Percentiles rank a stretch among this genome's conserved stretches.
These are phyloP conservation scores for Camelina hispida DNA, from an alignment of 345 rosid genomes.

Conservation along the genomic window DNA sequence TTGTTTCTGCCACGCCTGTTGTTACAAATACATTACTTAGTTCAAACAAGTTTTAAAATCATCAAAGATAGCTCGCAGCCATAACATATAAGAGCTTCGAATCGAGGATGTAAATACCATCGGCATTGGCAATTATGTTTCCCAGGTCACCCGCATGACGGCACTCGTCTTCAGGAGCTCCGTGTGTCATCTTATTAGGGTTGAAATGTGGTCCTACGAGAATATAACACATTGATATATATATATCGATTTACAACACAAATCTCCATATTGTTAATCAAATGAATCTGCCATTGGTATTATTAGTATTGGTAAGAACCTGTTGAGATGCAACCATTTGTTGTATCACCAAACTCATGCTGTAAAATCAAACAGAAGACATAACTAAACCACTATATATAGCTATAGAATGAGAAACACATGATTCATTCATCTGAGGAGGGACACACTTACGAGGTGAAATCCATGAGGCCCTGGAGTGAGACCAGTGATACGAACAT, in stretches of 20 bases:
- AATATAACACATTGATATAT: neutral
- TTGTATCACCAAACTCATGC: conserved; percentile 98
- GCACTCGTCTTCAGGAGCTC: conserved; percentile 90
- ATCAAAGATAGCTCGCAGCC: neutral
- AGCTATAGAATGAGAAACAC: neutral
- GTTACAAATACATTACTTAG: conserved; percentile 27
- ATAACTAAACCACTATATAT: neutral
- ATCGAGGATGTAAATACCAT: conserved; percentile 55
- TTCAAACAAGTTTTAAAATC: neutral
- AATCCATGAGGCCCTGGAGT: conserved; percentile 90
- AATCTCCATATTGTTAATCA: neutral
- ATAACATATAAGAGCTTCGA: conserved; percentile 7
- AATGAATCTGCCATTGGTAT: neutral
- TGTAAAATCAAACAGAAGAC: conserved; percentile 31
- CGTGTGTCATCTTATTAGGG: conserved; percentile 85
- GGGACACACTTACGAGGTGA: conserved; percentile 66
- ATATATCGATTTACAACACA: neutral
- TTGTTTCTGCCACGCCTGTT: conserved; percentile 92
- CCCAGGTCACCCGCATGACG: conserved; percentile 99
- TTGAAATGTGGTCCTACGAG: conserved; percentile 88
- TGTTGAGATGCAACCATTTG: conserved; percentile 97
- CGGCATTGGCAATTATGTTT: conserved; percentile 91
- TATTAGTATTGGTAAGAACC: conserved; percentile 48
- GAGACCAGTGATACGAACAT: conserved; percentile 81
- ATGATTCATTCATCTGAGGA: conserved; percentile 13